Conservation (phyloP, 441 rosid genomes). For the Lepidium campestre region DNA sequence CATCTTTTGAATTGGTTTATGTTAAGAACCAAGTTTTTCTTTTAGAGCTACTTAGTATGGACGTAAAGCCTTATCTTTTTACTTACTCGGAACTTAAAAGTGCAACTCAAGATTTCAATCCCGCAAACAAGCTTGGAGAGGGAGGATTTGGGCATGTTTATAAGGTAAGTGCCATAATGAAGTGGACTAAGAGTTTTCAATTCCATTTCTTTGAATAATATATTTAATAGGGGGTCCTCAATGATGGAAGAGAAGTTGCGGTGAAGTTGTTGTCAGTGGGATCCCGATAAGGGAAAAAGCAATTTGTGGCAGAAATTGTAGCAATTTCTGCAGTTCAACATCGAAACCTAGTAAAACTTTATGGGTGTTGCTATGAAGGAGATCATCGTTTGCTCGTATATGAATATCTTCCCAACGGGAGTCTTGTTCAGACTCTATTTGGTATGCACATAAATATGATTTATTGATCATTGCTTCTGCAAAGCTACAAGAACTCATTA, state of each 20-base stretch:
- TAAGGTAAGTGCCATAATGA: slow-evolving; percentile 8
- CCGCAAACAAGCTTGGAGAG: slow-evolving; percentile 64
- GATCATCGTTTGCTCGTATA: slow-evolving; percentile 53
- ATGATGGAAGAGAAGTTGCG: slow-evolving; percentile 48
- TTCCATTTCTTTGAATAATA: neutral
- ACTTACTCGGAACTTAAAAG: slow-evolving; percentile 49
- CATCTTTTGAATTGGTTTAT: slow-evolving; percentile 5
- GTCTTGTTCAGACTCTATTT: slow-evolving; percentile 60
- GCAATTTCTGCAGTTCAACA: slow-evolving; percentile 63
- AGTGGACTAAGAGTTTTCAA: neutral
- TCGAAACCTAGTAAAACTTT: slow-evolving; percentile 61
- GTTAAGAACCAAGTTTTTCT: neutral
- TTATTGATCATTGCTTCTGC: neutral
- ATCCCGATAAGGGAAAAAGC: slow-evolving; percentile 47
- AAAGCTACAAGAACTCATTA: neutral
- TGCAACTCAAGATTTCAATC: slow-evolving; percentile 60
- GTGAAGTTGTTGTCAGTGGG: slow-evolving; percentile 47
- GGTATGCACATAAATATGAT: slow-evolving; percentile 31
- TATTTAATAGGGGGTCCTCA: slow-evolving; percentile 22
- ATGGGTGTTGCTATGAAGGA: slow-evolving; percentile 62
- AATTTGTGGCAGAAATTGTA: slow-evolving; percentile 54
- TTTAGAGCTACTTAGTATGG: slow-evolving; percentile 45
- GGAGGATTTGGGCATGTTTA: slow-evolving; percentile 76
- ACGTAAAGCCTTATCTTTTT: slow-evolving; percentile 53
- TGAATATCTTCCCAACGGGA: slow-evolving; percentile 55